Percentiles rank a stretch among this genome's conserved stretches.
phyloP scores from a whole-genome alignment of 2,329 filamentous ascomycete species.

The Hypoxylon sp. region DNA sequence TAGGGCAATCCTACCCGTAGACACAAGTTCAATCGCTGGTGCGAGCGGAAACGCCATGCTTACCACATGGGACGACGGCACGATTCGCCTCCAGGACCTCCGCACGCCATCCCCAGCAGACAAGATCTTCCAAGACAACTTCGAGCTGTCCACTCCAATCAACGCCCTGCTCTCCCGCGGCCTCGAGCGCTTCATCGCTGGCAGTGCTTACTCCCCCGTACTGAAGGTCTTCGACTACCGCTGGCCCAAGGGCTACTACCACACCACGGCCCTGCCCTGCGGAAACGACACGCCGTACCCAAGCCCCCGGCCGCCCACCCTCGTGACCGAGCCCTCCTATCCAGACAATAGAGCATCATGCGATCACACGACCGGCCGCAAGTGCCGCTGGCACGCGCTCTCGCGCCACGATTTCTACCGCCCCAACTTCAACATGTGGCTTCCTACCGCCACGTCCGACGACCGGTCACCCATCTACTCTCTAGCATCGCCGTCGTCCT shows the following conservation, averaged over 20 bases:
- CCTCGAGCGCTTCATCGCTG: constrained; percentile 66
- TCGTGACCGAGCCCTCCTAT: constrained; percentile 41
- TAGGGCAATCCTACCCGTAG: constrained; percentile 64
- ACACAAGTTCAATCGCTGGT: constrained; percentile 52
- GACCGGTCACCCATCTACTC: constrained; percentile 60
- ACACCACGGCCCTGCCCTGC: constrained; percentile 66
- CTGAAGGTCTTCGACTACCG: constrained; percentile 71
- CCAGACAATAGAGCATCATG: constrained; percentile 53
- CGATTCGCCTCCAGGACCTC: constrained; percentile 65
- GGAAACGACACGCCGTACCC: constrained; percentile 57
- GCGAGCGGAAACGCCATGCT: constrained; percentile 62
- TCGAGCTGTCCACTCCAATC: constrained; percentile 63
- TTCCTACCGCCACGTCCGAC: constrained; percentile 51
- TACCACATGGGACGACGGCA: constrained; percentile 69
- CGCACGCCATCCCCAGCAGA: constrained; percentile 65
- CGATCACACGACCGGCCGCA: constrained; percentile 52
- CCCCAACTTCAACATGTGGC: constrained; percentile 65
- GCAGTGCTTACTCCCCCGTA: constrained; percentile 60
- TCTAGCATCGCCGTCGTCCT: constrained; percentile 63
- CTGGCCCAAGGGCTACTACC: constrained; percentile 63
- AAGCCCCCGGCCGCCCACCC: constrained; percentile 50
- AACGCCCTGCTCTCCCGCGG: constrained; percentile 67
- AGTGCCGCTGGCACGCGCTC: constrained; percentile 65
- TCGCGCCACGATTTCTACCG: constrained; percentile 62
- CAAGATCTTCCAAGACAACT: constrained; percentile 67